Evolutionary conservation across 2,329 filamentous ascomycete species (phyloP).

Genomic region (Penicillium paneum): DNA sequence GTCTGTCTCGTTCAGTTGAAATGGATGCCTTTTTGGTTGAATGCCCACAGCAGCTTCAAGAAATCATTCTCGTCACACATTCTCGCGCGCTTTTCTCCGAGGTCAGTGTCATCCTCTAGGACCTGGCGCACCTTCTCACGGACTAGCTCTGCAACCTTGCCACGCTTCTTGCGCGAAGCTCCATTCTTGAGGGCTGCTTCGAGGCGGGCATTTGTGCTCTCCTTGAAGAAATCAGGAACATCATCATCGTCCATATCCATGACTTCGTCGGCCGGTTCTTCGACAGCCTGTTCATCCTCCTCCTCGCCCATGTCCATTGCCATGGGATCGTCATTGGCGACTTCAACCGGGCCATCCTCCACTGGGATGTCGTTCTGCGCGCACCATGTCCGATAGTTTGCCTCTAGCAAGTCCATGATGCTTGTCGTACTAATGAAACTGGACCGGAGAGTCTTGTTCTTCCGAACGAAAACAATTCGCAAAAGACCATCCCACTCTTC

Average conservation of each 20-base stretch:
- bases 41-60: constrained; percentile 72
- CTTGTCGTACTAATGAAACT: constrained; percentile 77
- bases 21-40: constrained; percentile 90
- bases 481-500: constrained; percentile 94
- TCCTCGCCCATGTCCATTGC: constrained; percentile 36
- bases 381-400: constrained; percentile 88
- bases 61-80: constrained; percentile 94
- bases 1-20: constrained; percentile 59
- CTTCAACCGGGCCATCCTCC: constrained; percentile 59
- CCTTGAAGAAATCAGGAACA: constrained; percentile 79
- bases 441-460: constrained; percentile 85
- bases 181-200: constrained; percentile 43
- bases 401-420: constrained; percentile 76
- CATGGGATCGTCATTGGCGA: constrained; percentile 34
- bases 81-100: constrained; percentile 76
- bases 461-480: constrained; percentile 75
- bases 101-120: constrained; percentile 71
- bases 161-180: constrained; percentile 68
- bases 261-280: constrained; percentile 51
- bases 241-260: constrained; percentile 58
- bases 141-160: constrained; percentile 77
- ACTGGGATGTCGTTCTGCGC: constrained; percentile 77
- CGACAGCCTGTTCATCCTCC: constrained; percentile 28
- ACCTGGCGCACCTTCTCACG: constrained; percentile 82
- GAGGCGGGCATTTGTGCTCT: constrained; percentile 43